Evolutionary conservation across 306 rosid species (phyloP).

Genomic region (Geum urbanum): DNA sequence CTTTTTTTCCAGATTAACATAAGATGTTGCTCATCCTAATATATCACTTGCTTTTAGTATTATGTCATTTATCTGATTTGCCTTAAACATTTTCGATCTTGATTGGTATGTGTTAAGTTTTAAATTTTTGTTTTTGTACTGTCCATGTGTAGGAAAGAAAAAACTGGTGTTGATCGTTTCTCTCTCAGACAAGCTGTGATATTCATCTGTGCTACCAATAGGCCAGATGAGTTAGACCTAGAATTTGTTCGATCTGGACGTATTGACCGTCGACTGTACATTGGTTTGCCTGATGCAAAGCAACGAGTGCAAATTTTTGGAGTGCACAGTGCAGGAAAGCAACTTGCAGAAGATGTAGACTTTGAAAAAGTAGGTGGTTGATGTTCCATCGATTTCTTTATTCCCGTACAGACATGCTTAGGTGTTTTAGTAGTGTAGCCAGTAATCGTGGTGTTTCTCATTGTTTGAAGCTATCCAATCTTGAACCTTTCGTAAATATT

Average conservation of each 20-base stretch:
- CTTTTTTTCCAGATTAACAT: not conserved
- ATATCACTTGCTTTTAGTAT: not conserved
- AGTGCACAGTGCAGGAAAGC: slow-evolving; percentile 79
- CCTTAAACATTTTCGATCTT: not conserved
- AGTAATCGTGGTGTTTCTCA: not conserved
- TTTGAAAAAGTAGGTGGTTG: slow-evolving; percentile 58
- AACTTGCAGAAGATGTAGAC: slow-evolving; percentile 75
- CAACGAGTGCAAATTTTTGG: slow-evolving; percentile 82
- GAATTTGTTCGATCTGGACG: slow-evolving; percentile 89
- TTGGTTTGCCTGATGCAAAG: slow-evolving; percentile 90
- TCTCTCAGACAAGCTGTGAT: slow-evolving; percentile 96
- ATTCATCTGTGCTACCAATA: slow-evolving; percentile 92
- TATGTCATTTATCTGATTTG: not conserved
- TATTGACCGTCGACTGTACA: slow-evolving; percentile 90
- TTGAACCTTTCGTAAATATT: not conserved
- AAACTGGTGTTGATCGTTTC: slow-evolving; percentile 74
- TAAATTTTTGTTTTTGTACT: not conserved
- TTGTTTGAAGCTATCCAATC: not conserved
- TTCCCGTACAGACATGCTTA: not conserved
- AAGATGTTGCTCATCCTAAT: not conserved
- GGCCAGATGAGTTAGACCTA: slow-evolving; percentile 89
- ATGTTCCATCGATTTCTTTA: slow-evolving; percentile 13
- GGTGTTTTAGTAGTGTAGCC: not conserved
- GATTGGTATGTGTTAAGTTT: not conserved
- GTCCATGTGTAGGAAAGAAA: slow-evolving; percentile 62